Conservation (phyloP, 2,329 filamentous ascomycete species). For the Chalara sp. region DNA sequence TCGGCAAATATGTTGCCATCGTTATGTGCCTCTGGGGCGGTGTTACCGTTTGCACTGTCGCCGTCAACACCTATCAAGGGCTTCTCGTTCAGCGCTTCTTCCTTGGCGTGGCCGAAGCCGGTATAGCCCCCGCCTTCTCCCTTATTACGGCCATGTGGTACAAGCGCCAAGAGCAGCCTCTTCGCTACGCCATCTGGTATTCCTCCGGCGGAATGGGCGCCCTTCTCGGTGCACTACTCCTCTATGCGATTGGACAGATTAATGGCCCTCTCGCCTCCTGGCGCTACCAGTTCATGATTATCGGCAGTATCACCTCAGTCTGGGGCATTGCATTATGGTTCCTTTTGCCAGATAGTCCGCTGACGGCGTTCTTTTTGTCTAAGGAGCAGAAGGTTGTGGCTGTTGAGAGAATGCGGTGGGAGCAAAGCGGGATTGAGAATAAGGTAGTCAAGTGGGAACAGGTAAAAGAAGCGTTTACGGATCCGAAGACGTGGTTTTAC, state of each 20-base stretch:
- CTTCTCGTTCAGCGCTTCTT: neutral
- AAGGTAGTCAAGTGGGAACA: slow-evolving; percentile 30
- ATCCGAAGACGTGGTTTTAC: slow-evolving; percentile 24
- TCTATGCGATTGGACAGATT: slow-evolving; percentile 27
- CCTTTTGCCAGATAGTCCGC: slow-evolving; percentile 41
- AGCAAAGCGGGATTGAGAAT: slow-evolving; percentile 19
- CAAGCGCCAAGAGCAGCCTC: slow-evolving; percentile 10
- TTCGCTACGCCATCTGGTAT: slow-evolving; percentile 6
- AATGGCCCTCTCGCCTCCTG: slow-evolving; percentile 10
- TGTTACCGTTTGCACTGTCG: neutral
- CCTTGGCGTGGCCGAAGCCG: slow-evolving; percentile 18
- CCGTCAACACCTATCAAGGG: neutral
- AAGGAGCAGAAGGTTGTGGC: slow-evolving; percentile 32
- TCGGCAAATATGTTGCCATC: slow-evolving; percentile 37
- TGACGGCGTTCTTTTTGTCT: slow-evolving; percentile 34
- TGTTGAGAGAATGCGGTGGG: slow-evolving; percentile 8
- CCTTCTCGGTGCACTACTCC: slow-evolving; percentile 26
- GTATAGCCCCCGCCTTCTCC: slow-evolving; percentile 26
- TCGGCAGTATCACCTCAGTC: slow-evolving; percentile 18
- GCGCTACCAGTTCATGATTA: slow-evolving; percentile 11
- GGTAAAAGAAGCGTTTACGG: slow-evolving; percentile 31
- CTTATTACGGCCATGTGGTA: slow-evolving; percentile 30
- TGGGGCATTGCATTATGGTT: slow-evolving; percentile 27
- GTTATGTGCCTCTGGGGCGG: slow-evolving; percentile 33
- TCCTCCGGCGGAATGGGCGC: slow-evolving; percentile 23